Evolutionary conservation across 1,139 yeast genomes (phyloP).

Genomic region (Candida tetrigidarum): DNA sequence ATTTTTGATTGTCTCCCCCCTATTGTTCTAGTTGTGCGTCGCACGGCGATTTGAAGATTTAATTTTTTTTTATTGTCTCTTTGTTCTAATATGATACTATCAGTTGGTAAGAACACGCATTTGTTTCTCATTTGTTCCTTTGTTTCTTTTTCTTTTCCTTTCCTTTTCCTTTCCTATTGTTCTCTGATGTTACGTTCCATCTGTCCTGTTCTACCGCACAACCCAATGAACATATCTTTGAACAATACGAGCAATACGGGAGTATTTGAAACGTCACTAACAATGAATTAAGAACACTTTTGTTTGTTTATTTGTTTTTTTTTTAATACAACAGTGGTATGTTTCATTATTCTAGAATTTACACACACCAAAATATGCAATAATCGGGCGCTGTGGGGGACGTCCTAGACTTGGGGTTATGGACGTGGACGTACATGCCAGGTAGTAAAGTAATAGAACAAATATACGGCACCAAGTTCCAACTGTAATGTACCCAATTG

Average conservation of each 20-base stretch:
- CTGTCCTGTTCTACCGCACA: too few species aligned
- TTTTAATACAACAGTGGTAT: too few species aligned
- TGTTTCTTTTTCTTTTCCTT: not conserved
- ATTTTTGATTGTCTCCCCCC: not conserved
- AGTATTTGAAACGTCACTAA: too few species aligned
- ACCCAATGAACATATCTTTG: too few species aligned
- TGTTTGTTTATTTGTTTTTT: too few species aligned
- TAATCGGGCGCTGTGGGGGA: too few species aligned
- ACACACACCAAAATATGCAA: too few species aligned
- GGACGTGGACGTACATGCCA: not conserved
- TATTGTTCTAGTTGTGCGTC: not conserved
- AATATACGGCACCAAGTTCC: not conserved
- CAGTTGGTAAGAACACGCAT: not conserved
- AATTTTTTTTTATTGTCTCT: not conserved
- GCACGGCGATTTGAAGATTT: not conserved
- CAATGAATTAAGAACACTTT: too few species aligned
- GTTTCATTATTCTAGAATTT: too few species aligned
- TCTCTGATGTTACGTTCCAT: not conserved
- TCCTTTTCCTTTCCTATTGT: not conserved
- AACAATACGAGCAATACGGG: too few species aligned
- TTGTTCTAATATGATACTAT: not conserved
- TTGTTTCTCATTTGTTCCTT: not conserved
- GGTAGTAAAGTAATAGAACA: not conserved
- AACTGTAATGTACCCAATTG: not conserved
- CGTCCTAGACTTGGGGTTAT: not conserved